Percentiles rank a stretch among this genome's conserved stretches.
Conservation (phyloP, 257 asterid genomes). For the Solanum peruvianum region DNA sequence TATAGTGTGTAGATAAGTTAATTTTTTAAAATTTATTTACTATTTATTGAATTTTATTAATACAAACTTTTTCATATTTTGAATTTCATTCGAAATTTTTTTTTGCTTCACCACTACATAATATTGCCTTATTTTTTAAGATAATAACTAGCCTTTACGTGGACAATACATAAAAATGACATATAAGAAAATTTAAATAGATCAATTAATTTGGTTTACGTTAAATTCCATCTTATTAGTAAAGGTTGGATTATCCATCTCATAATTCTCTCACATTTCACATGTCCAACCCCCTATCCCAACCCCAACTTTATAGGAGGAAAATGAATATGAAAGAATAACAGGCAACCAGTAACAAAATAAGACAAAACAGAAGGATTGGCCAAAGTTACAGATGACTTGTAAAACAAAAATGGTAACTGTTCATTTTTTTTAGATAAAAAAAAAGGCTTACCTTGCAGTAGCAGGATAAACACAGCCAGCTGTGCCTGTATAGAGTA, state of each 20-base stretch:
- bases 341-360: background rate
- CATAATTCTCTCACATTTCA: background rate
- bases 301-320: background rate
- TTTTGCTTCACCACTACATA: background rate
- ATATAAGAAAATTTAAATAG: too few relatives aligned
- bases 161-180: background rate
- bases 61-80: too few relatives aligned
- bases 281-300: background rate
- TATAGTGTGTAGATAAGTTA: background rate
- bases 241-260: background rate
- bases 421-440: too few relatives aligned
- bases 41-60: too few relatives aligned
- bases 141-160: background rate
- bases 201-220: too few relatives aligned
- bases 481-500: conserved; percentile 27
- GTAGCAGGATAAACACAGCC: conserved; percentile 58
- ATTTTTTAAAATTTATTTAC: too few relatives aligned
- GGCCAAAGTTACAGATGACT: background rate
- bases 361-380: background rate
- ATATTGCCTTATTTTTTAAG: background rate
- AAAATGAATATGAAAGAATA: background rate
- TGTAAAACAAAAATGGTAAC: background rate
- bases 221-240: too few relatives aligned
- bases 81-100: fast-evolving
- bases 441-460: conserved; percentile 40